Evolutionary conservation across 768 basidiomycete genomes (phyloP).

Genomic region (Tricholoma sp.): DNA sequence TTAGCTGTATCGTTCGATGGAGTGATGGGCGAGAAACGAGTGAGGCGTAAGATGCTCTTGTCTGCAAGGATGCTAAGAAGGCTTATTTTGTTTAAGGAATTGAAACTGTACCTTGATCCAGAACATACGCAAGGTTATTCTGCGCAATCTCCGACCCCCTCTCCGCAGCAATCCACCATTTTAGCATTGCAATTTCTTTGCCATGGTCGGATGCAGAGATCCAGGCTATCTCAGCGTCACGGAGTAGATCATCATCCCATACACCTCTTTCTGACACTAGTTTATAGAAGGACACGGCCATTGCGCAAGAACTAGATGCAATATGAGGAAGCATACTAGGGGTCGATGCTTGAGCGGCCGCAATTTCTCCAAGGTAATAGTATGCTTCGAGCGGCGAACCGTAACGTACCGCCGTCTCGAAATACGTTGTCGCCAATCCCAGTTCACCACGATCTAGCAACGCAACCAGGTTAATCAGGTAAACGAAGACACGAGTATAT

Average conservation of each 20-base stretch:
- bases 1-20: conserved; percentile 80
- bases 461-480: conserved; percentile 2
- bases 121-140: conserved; percentile 88
- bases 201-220: conserved; percentile 62
- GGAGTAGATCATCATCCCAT: conserved; percentile 77
- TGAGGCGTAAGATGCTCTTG: conserved; percentile 61
- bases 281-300: conserved; percentile 92
- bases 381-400: conserved; percentile 95
- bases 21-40: conserved; percentile 62
- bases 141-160: conserved; percentile 89
- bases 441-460: conserved; percentile 63
- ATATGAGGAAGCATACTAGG: conserved; percentile 39
- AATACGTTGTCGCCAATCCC: conserved; percentile 59
- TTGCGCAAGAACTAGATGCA: conserved; percentile 74
- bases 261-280: conserved; percentile 85
- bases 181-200: conserved; percentile 79
- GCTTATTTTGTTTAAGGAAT: background rate
- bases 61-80: conserved; percentile 35
- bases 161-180: conserved; percentile 96
- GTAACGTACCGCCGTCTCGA: conserved; percentile 79
- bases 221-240: conserved; percentile 79
- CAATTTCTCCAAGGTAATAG: conserved; percentile 86
- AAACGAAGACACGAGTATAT: conserved; percentile 4
- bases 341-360: conserved; percentile 52
- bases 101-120: conserved; percentile 74